Conservation (phyloP, 179 eudicot genomes). For the Drosera spatulata region DNA sequence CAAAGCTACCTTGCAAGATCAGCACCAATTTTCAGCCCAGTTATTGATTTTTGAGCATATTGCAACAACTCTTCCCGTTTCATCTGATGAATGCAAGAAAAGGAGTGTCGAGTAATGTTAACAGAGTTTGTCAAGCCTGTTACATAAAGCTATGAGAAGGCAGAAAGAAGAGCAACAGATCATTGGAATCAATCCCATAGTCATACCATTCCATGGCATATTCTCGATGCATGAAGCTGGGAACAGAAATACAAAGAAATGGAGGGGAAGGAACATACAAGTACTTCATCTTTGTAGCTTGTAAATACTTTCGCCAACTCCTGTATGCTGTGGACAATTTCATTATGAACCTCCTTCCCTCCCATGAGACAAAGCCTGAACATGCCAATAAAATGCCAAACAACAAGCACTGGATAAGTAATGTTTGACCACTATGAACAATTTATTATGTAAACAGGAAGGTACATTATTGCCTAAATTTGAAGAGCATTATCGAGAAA, state of each 20-base stretch:
- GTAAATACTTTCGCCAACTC: background rate
- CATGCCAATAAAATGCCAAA: slow-evolving; percentile 2
- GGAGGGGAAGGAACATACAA: slow-evolving; percentile 20
- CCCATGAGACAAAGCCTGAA: slow-evolving; percentile 13
- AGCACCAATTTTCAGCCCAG: slow-evolving; percentile 11
- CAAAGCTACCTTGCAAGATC: slow-evolving; percentile 10
- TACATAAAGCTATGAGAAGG: too few species aligned
- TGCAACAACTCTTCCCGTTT: slow-evolving; percentile 13
- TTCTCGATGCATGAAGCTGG: too few species aligned
- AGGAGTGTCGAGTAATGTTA: background rate
- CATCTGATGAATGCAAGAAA: slow-evolving; percentile 6
- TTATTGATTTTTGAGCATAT: slow-evolving; percentile 9
- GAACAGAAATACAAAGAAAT: too few species aligned
- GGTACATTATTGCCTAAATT: background rate
- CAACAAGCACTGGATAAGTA: background rate
- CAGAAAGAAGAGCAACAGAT: background rate
- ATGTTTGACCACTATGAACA: background rate
- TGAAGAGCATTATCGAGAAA: background rate
- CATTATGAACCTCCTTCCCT: slow-evolving; percentile 44
- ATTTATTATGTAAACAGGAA: background rate
- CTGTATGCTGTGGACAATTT: background rate
- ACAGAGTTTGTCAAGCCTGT: too few species aligned
- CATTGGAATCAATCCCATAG: too few species aligned
- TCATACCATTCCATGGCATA: too few species aligned
- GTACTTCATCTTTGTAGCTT: background rate